Conservation (phyloP, 2,329 filamentous ascomycete genomes). For the Colletotrichum ledebouriae region DNA sequence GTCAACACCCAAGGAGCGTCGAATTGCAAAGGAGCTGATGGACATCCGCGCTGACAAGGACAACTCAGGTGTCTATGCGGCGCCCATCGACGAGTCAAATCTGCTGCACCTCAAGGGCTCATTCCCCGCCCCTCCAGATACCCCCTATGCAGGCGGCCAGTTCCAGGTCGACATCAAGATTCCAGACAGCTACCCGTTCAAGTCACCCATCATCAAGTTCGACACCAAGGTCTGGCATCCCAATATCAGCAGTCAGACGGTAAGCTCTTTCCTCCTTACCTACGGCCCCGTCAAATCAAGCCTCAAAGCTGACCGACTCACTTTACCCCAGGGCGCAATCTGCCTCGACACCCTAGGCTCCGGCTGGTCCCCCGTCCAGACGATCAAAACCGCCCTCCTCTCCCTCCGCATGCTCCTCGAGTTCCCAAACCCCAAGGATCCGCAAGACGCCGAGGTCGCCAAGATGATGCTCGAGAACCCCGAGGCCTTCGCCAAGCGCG, state of each 20-base stretch:
- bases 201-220: conserved; percentile 91
- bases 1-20: conserved; percentile 67
- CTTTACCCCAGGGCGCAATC: conserved; percentile 81
- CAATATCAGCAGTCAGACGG: conserved; percentile 94
- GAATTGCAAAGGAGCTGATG: conserved; percentile 80
- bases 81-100: conserved; percentile 74
- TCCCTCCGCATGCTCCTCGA: conserved; percentile 94
- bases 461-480: conserved; percentile 87
- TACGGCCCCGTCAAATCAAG: not conserved
- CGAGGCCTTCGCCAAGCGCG: conserved; percentile 82
- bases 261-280: conserved; percentile 59
- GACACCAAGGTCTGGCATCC: conserved; percentile 97
- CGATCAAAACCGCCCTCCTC: conserved; percentile 94
- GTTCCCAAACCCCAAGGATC: conserved; percentile 94
- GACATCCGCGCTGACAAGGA: conserved; percentile 80
- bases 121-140: conserved; percentile 90
- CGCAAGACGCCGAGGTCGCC: conserved; percentile 96
- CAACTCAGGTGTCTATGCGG: conserved; percentile 81
- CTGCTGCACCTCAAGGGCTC: conserved; percentile 86
- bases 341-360: conserved; percentile 92
- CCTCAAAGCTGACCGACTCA: not conserved
- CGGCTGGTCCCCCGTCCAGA: conserved; percentile 96
- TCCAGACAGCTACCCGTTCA: conserved; percentile 91
- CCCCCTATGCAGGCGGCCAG: conserved; percentile 89
- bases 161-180: conserved; percentile 89